Evolutionary conservation across 2,329 filamentous ascomycete genomes (phyloP).

Genomic region (Annulohypoxylon truncatum): DNA sequence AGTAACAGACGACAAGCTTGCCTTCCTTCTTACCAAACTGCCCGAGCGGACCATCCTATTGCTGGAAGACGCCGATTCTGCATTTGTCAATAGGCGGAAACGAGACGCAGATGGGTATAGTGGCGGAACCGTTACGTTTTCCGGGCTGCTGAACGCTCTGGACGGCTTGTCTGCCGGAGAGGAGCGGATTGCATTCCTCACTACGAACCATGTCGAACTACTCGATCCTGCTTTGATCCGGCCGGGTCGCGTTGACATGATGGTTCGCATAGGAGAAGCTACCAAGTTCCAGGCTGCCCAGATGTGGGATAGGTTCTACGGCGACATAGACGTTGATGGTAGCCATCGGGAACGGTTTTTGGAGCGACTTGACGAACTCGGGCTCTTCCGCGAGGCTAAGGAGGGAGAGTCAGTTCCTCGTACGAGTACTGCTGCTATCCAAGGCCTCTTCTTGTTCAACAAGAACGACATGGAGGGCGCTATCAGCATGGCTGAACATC

Average conservation of each 20-base stretch:
- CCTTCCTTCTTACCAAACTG: constrained; percentile 85
- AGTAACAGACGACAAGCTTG: constrained; percentile 89
- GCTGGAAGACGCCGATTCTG: constrained; percentile 91
- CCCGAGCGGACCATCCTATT: constrained; percentile 85
- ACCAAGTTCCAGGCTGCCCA: constrained; percentile 83
- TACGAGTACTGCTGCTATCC: constrained; percentile 90
- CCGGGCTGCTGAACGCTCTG: constrained; percentile 84
- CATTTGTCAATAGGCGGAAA: constrained; percentile 84
- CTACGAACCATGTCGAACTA: constrained; percentile 92
- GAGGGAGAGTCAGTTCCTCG: constrained; percentile 60
- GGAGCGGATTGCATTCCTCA: constrained; percentile 92
- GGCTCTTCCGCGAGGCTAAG: constrained; percentile 71
- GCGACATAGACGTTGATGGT: constrained; percentile 77
- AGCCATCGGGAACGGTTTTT: constrained; percentile 76
- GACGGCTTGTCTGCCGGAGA: constrained; percentile 96
- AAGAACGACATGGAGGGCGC: constrained; percentile 91
- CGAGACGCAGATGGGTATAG: constrained; percentile 84
- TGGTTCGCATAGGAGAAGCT: constrained; percentile 87
- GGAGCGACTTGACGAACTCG: constrained; percentile 73
- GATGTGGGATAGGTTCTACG: constrained; percentile 97
- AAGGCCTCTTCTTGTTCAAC: constrained; percentile 95
- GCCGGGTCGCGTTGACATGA: constrained; percentile 94
- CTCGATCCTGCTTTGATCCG: constrained; percentile 90
- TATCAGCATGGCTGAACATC: constrained; percentile 78
- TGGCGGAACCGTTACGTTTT: constrained; percentile 93